Percentiles rank a stretch among this genome's conserved stretches.
phyloP scores from a whole-genome alignment of 805 yeast genomes.

The Huiozyma naganishii region DNA sequence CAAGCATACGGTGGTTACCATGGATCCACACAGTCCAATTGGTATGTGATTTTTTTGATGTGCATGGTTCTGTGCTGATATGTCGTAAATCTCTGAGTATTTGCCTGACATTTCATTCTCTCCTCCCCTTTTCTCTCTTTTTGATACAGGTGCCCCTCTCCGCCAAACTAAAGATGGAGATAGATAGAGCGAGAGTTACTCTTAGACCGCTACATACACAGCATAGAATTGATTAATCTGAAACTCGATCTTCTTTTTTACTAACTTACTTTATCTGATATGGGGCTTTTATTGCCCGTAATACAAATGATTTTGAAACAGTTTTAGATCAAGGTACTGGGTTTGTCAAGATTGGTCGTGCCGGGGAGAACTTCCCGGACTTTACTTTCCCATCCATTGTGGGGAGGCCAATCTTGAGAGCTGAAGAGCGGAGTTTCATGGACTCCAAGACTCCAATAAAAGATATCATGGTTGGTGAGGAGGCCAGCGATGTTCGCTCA shows the following conservation, averaged over 20 bases:
- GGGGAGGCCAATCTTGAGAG: conserved; percentile 93
- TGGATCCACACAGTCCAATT: conserved; percentile 28
- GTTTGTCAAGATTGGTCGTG: conserved; percentile 92
- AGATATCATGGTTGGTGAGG: conserved; percentile 97
- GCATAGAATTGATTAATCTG: too few species aligned
- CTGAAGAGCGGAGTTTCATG: conserved; percentile 68
- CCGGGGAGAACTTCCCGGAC: conserved; percentile 95
- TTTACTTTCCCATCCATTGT: conserved; percentile 94
- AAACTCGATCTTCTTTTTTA: too few species aligned
- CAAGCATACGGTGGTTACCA: conserved; percentile 2
- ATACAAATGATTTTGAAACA: conserved; percentile 2
- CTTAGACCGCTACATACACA: too few species aligned
- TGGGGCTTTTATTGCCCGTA: too few species aligned
- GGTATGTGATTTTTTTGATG: conserved; percentile 16
- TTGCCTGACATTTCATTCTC: too few species aligned
- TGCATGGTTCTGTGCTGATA: background rate
- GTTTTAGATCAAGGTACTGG: conserved; percentile 99
- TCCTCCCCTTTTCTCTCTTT: too few species aligned
- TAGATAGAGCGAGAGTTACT: too few species aligned
- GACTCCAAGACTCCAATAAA: conserved; percentile 54
- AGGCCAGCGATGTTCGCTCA: conserved; percentile 84
- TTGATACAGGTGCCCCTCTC: too few species aligned
- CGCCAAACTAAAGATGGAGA: too few species aligned
- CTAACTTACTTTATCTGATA: too few species aligned
- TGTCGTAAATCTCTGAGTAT: too few species aligned